phyloP scores from a whole-genome alignment of 192 early-diverging fungal species.

The Gaertneriomyces sp. region DNA sequence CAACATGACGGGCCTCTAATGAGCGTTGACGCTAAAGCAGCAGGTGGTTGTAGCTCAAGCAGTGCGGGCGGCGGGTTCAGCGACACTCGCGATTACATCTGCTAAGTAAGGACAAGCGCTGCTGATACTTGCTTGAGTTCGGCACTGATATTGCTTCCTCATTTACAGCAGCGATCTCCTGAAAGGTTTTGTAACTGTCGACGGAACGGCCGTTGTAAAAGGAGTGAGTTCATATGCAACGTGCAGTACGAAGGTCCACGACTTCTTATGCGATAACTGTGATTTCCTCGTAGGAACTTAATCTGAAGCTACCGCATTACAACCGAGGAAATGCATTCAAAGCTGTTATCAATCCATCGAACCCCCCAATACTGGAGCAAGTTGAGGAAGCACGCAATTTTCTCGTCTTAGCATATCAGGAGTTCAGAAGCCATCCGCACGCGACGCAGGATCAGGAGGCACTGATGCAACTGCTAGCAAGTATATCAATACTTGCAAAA shows the following conservation, averaged over 20 bases:
- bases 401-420: conserved; percentile 23
- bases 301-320: conserved; percentile 37
- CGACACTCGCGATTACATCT: conserved; percentile 33
- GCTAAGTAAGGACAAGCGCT: conserved; percentile 18
- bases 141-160: neutral
- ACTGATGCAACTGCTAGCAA: conserved; percentile 3
- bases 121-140: neutral
- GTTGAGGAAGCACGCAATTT: conserved; percentile 26
- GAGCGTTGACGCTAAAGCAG: neutral
- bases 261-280: neutral
- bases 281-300: conserved; percentile 30
- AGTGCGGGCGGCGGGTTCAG: neutral
- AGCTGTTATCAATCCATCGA: conserved; percentile 23
- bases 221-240: conserved; percentile 17
- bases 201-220: conserved; percentile 33
- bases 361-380: conserved; percentile 19
- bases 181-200: conserved; percentile 38
- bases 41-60: neutral
- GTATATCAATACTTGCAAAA: conserved; percentile 1
- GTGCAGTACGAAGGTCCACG: neutral
- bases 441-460: conserved; percentile 5
- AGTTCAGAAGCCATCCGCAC: neutral
- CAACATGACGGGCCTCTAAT: neutral
- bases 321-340: conserved; percentile 28
- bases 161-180: conserved; percentile 30